Base-by-base conservation (phyloP, 2,329 filamentous ascomycete species). In the Alternaria rosae region DNA sequence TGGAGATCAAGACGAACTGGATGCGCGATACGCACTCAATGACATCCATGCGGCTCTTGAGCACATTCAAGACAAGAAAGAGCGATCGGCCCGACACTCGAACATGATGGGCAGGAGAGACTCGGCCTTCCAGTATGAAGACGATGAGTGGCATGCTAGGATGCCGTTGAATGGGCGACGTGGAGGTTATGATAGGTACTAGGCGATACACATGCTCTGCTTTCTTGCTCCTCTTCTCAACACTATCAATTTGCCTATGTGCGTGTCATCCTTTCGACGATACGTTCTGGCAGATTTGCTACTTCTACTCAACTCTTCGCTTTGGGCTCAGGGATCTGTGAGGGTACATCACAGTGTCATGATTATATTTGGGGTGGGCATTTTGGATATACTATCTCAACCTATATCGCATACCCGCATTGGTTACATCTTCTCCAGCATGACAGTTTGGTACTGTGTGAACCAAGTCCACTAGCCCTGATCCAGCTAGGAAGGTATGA, bases 111-210 rank as follows among this genome's bases (percentile, higher is more conserved):
- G 41, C 2, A 61, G 54, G 12, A 57, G 61, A 20, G 41, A 52
- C 23, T 43, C 52, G 0, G 21, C 17, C 2, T 17, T 64, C 15
- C 47, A 25, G 30, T 61, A 47, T 28, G 38, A 53, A n/a, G 61
- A 56, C 7, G 61, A 63, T 51, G 61, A 64, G 54, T 64, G 61
- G 61, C 41, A 60, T 28, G 12, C 5, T 25, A 30, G 57, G 13
- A 25, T 54, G 20, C 35, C 12, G 21, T 12, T 23, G 30, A 6
- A 15, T 44, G 43, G 10, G 17, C 28, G 42, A n/a, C 41, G 51
- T 17, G 51, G 35, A 7, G 38, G 13, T 17, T 57, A 44, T n/a
- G 38, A 51, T 11, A n/a, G 48, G 26, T 61, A 48, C 10, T 54
- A 51, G 25, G 26, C 2, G 21, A 25, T 58, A n/a, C 26, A 30